These are phyloP conservation scores for Hypoxylon sp. DNA, from an alignment of 2,329 filamentous ascomycete genomes.

Conservation along the genomic window DNA sequence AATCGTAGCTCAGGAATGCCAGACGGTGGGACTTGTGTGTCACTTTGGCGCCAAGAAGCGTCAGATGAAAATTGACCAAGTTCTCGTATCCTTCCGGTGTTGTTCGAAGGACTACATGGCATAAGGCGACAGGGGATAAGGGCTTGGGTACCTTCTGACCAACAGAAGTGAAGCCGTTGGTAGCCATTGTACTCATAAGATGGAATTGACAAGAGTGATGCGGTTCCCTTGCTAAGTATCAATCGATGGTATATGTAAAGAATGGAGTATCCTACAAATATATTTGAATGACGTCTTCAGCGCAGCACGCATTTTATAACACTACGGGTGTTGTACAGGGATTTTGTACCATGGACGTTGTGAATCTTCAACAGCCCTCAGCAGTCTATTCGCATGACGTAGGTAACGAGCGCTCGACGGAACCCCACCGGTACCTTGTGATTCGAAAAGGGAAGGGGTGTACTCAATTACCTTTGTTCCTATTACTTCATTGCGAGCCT, in stretches of 20 bases:
- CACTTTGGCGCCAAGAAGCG: constrained; percentile 21
- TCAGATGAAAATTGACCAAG: constrained; percentile 26
- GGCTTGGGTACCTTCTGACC: constrained; percentile 20
- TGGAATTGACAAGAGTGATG: not conserved
- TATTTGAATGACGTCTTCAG: not conserved
- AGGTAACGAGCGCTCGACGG: not conserved
- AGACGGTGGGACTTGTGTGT: constrained; percentile 26
- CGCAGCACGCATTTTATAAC: not conserved
- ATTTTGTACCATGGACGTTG: not conserved
- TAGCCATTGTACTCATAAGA: constrained; percentile 3
- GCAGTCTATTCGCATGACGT: not conserved
- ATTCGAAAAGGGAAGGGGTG: not conserved
- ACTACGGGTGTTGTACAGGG: not conserved
- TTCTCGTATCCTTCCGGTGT: constrained; percentile 23
- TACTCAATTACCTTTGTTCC: not conserved
- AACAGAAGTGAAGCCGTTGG: constrained; percentile 7
- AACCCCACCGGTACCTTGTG: constrained; percentile 11
- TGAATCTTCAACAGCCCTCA: not conserved
- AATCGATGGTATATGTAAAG: not conserved
- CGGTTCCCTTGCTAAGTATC: not conserved
- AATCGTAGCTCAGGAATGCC: constrained; percentile 28
- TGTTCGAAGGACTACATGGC: constrained; percentile 30
- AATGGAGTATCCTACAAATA: not conserved
- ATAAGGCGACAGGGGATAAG: constrained; percentile 21
- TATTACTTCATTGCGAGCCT: not conserved